Percentiles rank a stretch among this genome's conserved stretches.
These are phyloP conservation scores for Herpetospermum pedunculosum DNA, from an alignment of 306 rosid species.

Conservation along the genomic window DNA sequence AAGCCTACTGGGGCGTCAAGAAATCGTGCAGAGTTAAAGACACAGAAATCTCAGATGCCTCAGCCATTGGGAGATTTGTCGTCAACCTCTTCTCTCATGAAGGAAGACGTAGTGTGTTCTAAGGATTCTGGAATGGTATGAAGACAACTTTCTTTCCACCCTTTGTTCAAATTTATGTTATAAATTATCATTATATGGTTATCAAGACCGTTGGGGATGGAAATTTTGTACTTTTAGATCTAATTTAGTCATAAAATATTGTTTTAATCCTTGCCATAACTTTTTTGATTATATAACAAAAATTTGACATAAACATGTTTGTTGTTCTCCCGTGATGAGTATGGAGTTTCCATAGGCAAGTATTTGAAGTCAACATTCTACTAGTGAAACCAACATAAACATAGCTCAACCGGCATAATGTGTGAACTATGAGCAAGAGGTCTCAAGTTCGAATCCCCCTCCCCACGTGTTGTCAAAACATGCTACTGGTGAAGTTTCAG, in stretches of 20 bases:
- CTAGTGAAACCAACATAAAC: no score
- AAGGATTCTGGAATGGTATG: slow-evolving; percentile 40
- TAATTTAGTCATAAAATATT: no score
- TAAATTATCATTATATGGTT: no score
- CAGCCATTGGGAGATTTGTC: slow-evolving; percentile 24
- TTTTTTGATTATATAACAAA: no score
- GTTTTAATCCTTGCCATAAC: no score
- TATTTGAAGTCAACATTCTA: not conserved
- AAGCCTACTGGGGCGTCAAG: slow-evolving; percentile 23
- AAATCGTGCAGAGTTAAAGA: slow-evolving; percentile 22
- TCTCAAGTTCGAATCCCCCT: no score
- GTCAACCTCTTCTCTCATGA: slow-evolving; percentile 20
- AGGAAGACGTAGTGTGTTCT: slow-evolving; percentile 17
- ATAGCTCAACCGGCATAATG: no score
- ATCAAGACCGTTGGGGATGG: not conserved
- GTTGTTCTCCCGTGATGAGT: not conserved
- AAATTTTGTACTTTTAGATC: not conserved
- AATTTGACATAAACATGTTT: not conserved
- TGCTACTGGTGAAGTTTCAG: not conserved
- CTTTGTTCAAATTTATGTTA: not conserved
- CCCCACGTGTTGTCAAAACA: no score
- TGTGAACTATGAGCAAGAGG: no score
- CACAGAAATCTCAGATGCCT: slow-evolving; percentile 39
- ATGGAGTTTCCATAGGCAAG: not conserved
- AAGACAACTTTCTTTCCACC: not conserved